phyloP scores from a whole-genome alignment of 805 yeast species.

The Yarrowia hollandica region DNA sequence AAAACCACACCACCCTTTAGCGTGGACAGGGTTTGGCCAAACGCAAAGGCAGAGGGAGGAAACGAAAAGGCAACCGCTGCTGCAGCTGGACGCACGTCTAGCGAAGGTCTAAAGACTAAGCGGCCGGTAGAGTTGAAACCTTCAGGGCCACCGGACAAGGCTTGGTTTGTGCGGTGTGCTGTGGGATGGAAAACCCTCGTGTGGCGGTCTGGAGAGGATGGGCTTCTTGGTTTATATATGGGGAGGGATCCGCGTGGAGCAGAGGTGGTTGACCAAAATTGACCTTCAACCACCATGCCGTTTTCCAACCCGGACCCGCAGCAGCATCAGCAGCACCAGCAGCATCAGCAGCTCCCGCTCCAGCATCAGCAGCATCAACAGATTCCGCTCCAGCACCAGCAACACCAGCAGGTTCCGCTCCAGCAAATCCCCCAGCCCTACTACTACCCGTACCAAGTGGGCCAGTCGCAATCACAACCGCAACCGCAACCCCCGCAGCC shows the following conservation, averaged over 20 bases:
- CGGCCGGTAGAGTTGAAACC: background rate
- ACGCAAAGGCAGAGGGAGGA: background rate
- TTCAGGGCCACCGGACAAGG: no score
- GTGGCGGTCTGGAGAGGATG: slow-evolving; percentile 10
- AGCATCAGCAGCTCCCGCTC: background rate
- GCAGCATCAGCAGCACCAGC: no score
- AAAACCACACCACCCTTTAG: slow-evolving; percentile 12
- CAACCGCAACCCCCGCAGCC: background rate
- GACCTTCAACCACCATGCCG: no score
- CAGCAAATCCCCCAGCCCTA: slow-evolving; percentile 2
- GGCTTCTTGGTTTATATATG: no score
- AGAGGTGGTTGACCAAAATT: no score
- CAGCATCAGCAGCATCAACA: background rate
- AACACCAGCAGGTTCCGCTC: background rate
- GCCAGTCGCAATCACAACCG: no score
- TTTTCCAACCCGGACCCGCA: no score
- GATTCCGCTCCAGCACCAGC: background rate
- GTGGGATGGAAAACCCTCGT: slow-evolving; percentile 13
- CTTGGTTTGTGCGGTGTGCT: no score
- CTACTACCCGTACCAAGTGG: no score
- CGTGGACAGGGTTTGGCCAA: no score
- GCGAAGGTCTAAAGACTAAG: slow-evolving; percentile 7
- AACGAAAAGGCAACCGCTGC: no score
- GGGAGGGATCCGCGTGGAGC: no score
- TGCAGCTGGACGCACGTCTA: slow-evolving; percentile 1